A percentile compares a stretch with the other conserved stretches of the same genome.
Evolutionary conservation across 2,329 filamentous ascomycete genomes (phyloP).

Genomic region (Colletotrichum theobromicola): DNA sequence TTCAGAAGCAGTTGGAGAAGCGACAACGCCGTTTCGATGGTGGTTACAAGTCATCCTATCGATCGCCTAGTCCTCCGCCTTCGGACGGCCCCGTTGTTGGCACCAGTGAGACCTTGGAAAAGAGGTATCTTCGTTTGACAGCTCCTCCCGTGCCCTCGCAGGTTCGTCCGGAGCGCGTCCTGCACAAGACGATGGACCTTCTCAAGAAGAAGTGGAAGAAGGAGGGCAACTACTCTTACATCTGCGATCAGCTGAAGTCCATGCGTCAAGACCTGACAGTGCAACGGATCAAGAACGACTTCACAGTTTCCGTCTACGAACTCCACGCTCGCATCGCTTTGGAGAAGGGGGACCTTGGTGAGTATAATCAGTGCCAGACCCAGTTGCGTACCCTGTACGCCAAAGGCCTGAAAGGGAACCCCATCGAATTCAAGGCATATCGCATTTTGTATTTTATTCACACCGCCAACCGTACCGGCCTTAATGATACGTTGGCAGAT

Average conservation of each 20-base stretch:
- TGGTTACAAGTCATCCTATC: conserved; percentile 62
- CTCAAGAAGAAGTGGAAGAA: conserved; percentile 94
- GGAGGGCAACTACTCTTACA: conserved; percentile 94
- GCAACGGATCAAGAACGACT: conserved; percentile 94
- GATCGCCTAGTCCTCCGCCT: conserved; percentile 62
- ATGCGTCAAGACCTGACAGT: conserved; percentile 97
- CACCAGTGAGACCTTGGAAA: conserved; percentile 83
- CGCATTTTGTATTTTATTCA: conserved; percentile 99
- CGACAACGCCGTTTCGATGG: conserved; percentile 86
- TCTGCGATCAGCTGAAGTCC: conserved; percentile 99
- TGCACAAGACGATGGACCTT: conserved; percentile 84
- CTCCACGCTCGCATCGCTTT: conserved; percentile 96
- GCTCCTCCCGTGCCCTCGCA: conserved; percentile 86
- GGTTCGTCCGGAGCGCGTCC: conserved; percentile 81
- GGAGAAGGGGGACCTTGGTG: conserved; percentile 99
- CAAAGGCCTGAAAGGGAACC: conserved; percentile 85
- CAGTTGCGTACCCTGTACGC: conserved; percentile 92
- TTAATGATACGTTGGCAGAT: conserved; percentile 98
- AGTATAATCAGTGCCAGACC: conserved; percentile 99
- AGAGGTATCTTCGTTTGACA: conserved; percentile 93
- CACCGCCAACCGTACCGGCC: conserved; percentile 95
- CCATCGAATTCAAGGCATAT: conserved; percentile 97
- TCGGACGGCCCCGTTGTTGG: conserved; percentile 79
- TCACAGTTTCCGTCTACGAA: conserved; percentile 96
- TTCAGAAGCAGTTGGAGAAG: conserved; percentile 83